Evolutionary conservation across 192 early-diverging fungal genomes (phyloP).

Genomic region (Pecoramyces ruminantium): DNA sequence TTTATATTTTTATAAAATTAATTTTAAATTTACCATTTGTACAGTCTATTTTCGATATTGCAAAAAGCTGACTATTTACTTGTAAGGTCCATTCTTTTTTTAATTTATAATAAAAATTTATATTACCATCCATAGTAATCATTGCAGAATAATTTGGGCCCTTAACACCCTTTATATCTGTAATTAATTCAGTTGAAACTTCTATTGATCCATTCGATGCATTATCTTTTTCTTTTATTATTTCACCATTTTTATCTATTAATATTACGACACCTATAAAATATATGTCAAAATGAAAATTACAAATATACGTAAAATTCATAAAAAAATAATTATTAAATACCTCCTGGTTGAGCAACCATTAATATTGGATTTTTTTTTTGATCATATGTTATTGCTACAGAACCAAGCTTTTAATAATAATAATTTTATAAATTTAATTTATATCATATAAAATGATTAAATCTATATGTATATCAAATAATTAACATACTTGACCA

Average conservation of each 20-base stretch:
- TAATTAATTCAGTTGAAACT: neutral
- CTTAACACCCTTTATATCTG: neutral
- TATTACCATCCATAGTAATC: neutral
- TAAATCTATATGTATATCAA: no score
- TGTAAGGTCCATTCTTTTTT: neutral
- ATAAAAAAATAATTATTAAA: no score
- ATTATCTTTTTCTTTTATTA: neutral
- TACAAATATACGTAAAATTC: no score
- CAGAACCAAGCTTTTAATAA: neutral
- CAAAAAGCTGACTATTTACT: neutral
- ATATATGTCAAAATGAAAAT: no score
- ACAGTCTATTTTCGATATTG: neutral
- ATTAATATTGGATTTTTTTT: neutral
- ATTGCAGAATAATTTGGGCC: neutral
- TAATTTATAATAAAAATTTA: neutral
- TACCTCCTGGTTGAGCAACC: neutral
- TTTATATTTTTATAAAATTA: no score
- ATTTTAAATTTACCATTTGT: neutral
- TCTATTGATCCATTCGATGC: neutral
- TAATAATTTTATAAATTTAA: no score
- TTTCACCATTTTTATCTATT: neutral
- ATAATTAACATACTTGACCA: neutral
- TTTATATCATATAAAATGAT: no score
- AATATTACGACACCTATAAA: neutral
- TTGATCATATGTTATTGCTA: neutral